Conservation (phyloP, 139 green algal species). For the Chlorella sp. region DNA sequence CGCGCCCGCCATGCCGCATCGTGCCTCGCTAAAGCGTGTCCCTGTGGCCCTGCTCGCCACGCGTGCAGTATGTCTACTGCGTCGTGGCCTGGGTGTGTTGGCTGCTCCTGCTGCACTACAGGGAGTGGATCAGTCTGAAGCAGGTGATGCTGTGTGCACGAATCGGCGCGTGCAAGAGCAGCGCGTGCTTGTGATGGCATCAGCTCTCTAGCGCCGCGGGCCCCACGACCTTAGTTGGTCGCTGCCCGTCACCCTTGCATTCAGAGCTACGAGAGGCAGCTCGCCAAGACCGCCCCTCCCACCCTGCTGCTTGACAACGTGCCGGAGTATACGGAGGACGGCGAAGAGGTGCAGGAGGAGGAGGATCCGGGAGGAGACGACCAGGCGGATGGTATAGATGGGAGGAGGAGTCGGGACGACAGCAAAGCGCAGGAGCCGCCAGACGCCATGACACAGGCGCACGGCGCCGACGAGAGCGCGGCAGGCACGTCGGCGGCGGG, state of each 20-base stretch:
- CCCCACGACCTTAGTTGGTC: no score
- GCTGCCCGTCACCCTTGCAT: no score
- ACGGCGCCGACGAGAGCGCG: conserved; percentile 18
- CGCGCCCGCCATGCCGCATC: not conserved
- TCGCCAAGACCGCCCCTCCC: no score
- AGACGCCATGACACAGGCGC: conserved; percentile 10
- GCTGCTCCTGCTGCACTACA: conserved; percentile 19
- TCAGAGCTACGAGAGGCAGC: no score
- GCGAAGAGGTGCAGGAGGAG: not conserved
- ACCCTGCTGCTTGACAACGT: no score
- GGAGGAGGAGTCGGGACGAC: conserved; percentile 21
- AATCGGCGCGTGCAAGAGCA: not conserved
- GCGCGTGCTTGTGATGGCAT: not conserved
- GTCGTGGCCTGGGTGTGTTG: conserved; percentile 20
- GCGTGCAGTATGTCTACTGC: conserved; percentile 8
- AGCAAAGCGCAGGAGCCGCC: no score
- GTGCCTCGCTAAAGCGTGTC: no score
- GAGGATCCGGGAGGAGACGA: not conserved
- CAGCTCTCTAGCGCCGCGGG: not conserved
- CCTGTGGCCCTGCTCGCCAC: not conserved
- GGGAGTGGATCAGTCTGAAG: not conserved
- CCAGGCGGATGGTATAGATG: not conserved
- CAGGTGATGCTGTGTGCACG: no score
- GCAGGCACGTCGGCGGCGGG: no score
- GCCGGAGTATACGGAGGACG: no score